Evolutionary conservation across 1,284 basidiomycete species (phyloP).

Genomic region (Heterobasidion annosum): DNA sequence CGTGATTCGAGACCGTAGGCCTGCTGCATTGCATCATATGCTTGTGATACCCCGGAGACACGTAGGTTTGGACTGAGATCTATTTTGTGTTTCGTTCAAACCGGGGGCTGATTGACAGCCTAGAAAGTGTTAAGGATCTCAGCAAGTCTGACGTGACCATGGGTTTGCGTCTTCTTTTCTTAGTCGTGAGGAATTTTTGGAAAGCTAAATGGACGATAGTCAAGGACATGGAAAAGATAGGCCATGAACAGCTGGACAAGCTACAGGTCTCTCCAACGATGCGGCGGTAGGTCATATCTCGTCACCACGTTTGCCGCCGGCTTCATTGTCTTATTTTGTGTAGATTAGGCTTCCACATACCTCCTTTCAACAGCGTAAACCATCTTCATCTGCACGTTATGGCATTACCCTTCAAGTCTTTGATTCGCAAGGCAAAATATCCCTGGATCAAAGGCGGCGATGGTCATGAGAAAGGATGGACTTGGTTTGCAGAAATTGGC

Average conservation of each 20-base stretch:
- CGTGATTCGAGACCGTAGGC: conserved; percentile 57
- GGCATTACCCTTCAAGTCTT: conserved; percentile 53
- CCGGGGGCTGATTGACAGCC: not conserved
- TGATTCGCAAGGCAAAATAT: conserved; percentile 44
- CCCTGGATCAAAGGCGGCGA: conserved; percentile 33
- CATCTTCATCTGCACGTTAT: conserved; percentile 80
- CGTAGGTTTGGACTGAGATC: conserved; percentile 29
- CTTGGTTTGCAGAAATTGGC: conserved; percentile 67
- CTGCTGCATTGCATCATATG: conserved; percentile 53
- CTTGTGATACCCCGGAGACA: conserved; percentile 60
- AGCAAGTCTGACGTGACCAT: conserved; percentile 8
- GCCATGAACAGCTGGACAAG: conserved; percentile 40
- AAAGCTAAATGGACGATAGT: conserved; percentile 25
- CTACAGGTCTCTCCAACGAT: conserved; percentile 26
- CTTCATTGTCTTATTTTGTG: not conserved
- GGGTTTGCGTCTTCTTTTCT: not conserved
- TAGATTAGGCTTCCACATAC: conserved; percentile 77
- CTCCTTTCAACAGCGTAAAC: conserved; percentile 72
- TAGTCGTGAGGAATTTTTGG: no score
- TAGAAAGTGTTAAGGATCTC: conserved; percentile 16
- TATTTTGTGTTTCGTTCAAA: not conserved
- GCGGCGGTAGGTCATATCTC: conserved; percentile 31
- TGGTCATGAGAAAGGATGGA: conserved; percentile 46
- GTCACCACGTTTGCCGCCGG: no score
- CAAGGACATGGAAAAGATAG: conserved; percentile 51